phyloP scores from a whole-genome alignment of 208 protist genomes.

The Entamoeba moshkovskii region DNA sequence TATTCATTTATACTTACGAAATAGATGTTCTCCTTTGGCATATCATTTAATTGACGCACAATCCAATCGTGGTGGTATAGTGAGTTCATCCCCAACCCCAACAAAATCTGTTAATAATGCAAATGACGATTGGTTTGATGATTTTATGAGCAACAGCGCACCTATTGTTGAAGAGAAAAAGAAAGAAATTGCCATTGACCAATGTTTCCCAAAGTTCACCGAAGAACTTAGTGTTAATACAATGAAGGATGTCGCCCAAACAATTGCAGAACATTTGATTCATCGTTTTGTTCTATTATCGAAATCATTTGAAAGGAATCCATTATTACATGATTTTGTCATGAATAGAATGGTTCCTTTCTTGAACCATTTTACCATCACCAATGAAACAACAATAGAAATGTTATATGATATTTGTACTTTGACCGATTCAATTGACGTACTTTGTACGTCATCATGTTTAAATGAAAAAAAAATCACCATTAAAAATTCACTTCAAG shows the following conservation, averaged over 20 bases:
- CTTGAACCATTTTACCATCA: neutral
- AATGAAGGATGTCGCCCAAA: neutral
- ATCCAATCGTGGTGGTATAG: neutral
- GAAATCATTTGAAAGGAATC: neutral
- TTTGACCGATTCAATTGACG: neutral
- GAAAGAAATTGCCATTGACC: neutral
- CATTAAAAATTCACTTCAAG: neutral
- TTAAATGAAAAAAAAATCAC: neutral
- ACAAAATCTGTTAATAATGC: neutral
- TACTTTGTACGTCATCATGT: neutral
- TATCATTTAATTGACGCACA: neutral
- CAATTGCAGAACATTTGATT: neutral
- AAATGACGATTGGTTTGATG: neutral
- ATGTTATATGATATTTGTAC: neutral
- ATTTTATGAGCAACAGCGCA: neutral
- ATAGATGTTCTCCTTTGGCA: neutral
- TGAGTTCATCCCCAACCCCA: neutral
- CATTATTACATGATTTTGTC: neutral
- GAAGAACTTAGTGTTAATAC: neutral
- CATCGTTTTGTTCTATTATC: neutral
- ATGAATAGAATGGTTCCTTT: neutral
- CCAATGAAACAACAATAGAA: neutral
- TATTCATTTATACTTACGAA: neutral
- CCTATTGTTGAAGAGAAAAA: neutral
- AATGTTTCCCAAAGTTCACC: neutral